A percentile compares a stretch with the other conserved stretches of the same genome.
Evolutionary conservation across 208 protist genomes (phyloP).

Genomic region (Angomonas deanei): DNA sequence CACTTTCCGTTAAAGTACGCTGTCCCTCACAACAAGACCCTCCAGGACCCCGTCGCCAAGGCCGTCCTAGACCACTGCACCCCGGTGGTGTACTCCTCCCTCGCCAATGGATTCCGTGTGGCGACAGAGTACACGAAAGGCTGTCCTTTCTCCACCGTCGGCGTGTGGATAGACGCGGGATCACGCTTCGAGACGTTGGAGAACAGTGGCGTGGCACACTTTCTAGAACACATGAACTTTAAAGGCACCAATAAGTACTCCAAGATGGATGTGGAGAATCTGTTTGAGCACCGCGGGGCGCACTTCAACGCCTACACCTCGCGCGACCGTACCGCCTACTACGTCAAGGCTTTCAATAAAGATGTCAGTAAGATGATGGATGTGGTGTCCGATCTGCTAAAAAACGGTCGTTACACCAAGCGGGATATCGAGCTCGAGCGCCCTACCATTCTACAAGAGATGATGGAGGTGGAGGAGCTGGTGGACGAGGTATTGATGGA

Average conservation of each 20-base stretch:
- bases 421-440: conserved; percentile 92
- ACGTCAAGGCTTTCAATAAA: conserved; percentile 93
- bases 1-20: background rate
- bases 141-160: conserved; percentile 93
- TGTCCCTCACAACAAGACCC: conserved; percentile 46
- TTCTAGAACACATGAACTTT: conserved; percentile 99
- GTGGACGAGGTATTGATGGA: conserved; percentile 97
- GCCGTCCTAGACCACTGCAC: conserved; percentile 53
- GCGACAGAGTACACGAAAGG: conserved; percentile 92
- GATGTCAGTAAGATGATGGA: conserved; percentile 93
- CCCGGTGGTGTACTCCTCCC: conserved; percentile 85
- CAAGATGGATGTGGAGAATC: conserved; percentile 86
- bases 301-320: conserved; percentile 99
- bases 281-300: conserved; percentile 96
- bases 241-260: conserved; percentile 94
- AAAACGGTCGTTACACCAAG: conserved; percentile 85
- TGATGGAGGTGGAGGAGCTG: conserved; percentile 93
- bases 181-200: conserved; percentile 94
- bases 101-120: conserved; percentile 96
- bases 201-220: conserved; percentile 98
- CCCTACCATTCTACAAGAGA: conserved; percentile 94
- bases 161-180: conserved; percentile 97
- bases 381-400: conserved; percentile 96
- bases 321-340: conserved; percentile 96
- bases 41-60: conserved; percentile 41